These are phyloP conservation scores for Draba incana DNA, from an alignment of 345 rosid genomes.

Conservation along the genomic window DNA sequence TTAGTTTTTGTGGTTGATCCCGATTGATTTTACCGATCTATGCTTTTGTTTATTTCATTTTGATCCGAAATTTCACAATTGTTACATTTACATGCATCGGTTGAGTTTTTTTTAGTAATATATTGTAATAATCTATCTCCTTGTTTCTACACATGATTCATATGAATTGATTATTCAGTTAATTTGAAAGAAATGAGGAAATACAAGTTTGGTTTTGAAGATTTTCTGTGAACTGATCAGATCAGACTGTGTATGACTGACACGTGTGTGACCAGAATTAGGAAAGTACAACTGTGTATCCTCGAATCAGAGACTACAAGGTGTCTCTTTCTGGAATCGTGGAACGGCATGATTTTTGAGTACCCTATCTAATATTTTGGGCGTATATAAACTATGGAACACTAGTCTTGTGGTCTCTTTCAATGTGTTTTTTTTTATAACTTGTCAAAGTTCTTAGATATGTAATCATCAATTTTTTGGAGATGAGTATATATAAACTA, in stretches of 20 bases:
- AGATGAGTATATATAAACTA: not conserved
- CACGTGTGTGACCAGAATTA: slow-evolving; percentile 15
- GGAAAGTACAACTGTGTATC: not conserved
- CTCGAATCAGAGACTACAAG: slow-evolving; percentile 2
- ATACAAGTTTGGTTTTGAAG: not conserved
- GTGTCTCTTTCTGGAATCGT: slow-evolving; percentile 15
- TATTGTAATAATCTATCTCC: too few species aligned
- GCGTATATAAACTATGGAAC: not conserved
- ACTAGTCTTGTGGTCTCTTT: slow-evolving; percentile 1
- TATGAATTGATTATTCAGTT: too few species aligned
- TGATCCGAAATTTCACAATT: not conserved
- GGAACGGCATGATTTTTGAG: slow-evolving; percentile 6
- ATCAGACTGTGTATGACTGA: slow-evolving; percentile 33
- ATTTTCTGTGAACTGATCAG: slow-evolving; percentile 1
- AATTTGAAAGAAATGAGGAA: too few species aligned
- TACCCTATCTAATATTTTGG: not conserved
- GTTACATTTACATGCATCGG: too few species aligned
- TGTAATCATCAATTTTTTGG: not conserved
- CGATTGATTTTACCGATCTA: not conserved
- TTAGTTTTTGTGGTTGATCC: slow-evolving; percentile 4
- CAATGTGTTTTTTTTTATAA: not conserved
- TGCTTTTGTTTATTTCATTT: not conserved
- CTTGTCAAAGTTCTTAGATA: not conserved
- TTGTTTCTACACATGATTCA: too few species aligned
- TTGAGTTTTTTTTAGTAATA: too few species aligned